These are phyloP conservation scores for Rhizopogon sp. DNA, from an alignment of 768 basidiomycete genomes.

Conservation along the genomic window DNA sequence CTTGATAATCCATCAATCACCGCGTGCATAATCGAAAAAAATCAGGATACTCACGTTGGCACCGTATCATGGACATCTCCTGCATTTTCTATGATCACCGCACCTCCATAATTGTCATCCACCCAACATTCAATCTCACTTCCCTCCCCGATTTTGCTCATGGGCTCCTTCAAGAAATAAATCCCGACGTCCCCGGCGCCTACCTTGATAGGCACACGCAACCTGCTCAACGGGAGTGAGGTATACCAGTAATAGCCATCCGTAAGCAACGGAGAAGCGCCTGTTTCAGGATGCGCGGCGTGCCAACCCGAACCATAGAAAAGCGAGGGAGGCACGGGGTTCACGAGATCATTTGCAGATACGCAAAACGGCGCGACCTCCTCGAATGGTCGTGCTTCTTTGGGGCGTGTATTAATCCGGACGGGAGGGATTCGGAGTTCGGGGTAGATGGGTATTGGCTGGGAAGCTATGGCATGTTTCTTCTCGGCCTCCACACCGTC, in stretches of 20 bases:
- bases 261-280: slow-evolving; percentile 43
- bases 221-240: slow-evolving; percentile 73
- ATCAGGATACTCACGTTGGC: slow-evolving; percentile 53
- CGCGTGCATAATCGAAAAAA: slow-evolving; percentile 3
- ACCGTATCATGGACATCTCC: slow-evolving; percentile 57
- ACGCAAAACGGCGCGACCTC: slow-evolving; percentile 92
- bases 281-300: slow-evolving; percentile 61
- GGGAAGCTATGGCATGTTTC: slow-evolving; percentile 13
- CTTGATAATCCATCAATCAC: slow-evolving; percentile 32
- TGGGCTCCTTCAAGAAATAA: slow-evolving; percentile 80
- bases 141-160: slow-evolving; percentile 50
- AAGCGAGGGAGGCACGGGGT: slow-evolving; percentile 89
- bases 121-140: slow-evolving; percentile 92
- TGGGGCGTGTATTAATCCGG: slow-evolving; percentile 67
- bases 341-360: slow-evolving; percentile 95
- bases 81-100: slow-evolving; percentile 71
- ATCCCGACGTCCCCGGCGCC: slow-evolving; percentile 91
- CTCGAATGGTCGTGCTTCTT: slow-evolving; percentile 51
- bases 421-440: slow-evolving; percentile 56
- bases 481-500: slow-evolving; percentile 27
- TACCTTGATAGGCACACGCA: slow-evolving; percentile 80
- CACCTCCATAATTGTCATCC: slow-evolving; percentile 87
- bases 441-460: slow-evolving; percentile 20
- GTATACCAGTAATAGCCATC: slow-evolving; percentile 90
- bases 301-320: slow-evolving; percentile 95